Base-by-base conservation (phyloP, 495 filamentous ascomycete genomes). In the Neurospora discreta region DNA sequence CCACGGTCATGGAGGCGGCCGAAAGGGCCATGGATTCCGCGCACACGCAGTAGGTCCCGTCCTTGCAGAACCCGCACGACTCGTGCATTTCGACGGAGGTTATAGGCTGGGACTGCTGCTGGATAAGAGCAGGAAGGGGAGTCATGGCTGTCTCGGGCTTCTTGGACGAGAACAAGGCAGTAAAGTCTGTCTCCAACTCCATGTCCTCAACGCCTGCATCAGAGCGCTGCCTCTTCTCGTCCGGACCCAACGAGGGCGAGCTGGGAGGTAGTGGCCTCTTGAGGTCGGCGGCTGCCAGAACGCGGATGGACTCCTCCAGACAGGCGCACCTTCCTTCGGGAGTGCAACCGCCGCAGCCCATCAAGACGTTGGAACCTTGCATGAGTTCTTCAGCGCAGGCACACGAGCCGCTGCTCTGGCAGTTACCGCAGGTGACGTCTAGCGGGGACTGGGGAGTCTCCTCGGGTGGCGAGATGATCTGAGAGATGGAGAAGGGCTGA, bases 11-110 rank as follows among this genome's bases (percentile, higher is more conserved):
- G 5, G 76, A 82, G 5, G 85, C 84, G 10, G 88, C 52, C 1
- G 52, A 60, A 7, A 60, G 23, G 26, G 52, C 86, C 70, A 77
- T 74, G 77, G 92, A 86, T 71, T 95, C 92, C 38, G 90, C 92
- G 78, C 93, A 97, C 71, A 94, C 88, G 77, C 93, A 97, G 75
- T 92, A 91, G 1, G 90, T 93, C 18, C 92, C 92, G 69, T 94
- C 91, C 74, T 89, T 86, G 79, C 93, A 97, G 82, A 96, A 96
- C n/a, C 93, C 93, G 76, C 93, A 97, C 11, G 89, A 87, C 68
- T 95, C 93, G 65, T 78, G 75, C 6, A 76, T 76, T 44, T 81
- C 78, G 18, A 82, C 68, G 15, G 78, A 73, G 6, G 70, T 38
- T 71, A 82, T 75, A 30, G 77, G 71, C 20, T 77, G 74, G 3